Conservation (phyloP, 345 rosid species). For the Limnanthes douglasii region DNA sequence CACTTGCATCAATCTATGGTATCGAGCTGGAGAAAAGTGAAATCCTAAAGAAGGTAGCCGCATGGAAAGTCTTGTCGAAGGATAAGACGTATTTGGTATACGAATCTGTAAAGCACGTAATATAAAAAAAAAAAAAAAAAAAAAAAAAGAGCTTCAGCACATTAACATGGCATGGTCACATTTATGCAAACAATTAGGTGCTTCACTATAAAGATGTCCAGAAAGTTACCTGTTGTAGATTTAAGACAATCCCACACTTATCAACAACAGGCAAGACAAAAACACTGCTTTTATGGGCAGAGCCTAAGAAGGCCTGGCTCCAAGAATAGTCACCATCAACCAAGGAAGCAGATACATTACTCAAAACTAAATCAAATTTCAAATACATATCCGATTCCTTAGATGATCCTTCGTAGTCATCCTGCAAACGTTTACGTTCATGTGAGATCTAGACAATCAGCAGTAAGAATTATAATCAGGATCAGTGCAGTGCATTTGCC, state of each 20-base stretch:
- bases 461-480: not conserved
- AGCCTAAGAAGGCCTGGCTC: slow-evolving; percentile 28
- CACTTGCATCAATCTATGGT: slow-evolving; percentile 94
- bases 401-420: slow-evolving; percentile 36
- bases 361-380: slow-evolving; percentile 84
- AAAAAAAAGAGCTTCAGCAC: slow-evolving; percentile 6
- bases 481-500: slow-evolving; percentile 25
- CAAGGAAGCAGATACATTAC: slow-evolving; percentile 86
- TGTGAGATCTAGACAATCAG: slow-evolving; percentile 3
- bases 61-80: slow-evolving; percentile 74
- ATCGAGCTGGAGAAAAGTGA: slow-evolving; percentile 96
- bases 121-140: too few relatives aligned
- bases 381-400: slow-evolving; percentile 59
- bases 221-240: slow-evolving; percentile 67
- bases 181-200: too few relatives aligned
- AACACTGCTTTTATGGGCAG: slow-evolving; percentile 15
- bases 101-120: slow-evolving; percentile 54
- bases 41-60: slow-evolving; percentile 82
- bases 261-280: slow-evolving; percentile 82
- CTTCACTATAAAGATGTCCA: slow-evolving; percentile 8
- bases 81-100: slow-evolving; percentile 59
- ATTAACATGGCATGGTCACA: too few relatives aligned
- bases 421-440: slow-evolving; percentile 32
- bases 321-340: slow-evolving; percentile 90
- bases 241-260: slow-evolving; percentile 74